phyloP scores from a whole-genome alignment of 805 yeast genomes.

The Yamadazyma phyllophila region DNA sequence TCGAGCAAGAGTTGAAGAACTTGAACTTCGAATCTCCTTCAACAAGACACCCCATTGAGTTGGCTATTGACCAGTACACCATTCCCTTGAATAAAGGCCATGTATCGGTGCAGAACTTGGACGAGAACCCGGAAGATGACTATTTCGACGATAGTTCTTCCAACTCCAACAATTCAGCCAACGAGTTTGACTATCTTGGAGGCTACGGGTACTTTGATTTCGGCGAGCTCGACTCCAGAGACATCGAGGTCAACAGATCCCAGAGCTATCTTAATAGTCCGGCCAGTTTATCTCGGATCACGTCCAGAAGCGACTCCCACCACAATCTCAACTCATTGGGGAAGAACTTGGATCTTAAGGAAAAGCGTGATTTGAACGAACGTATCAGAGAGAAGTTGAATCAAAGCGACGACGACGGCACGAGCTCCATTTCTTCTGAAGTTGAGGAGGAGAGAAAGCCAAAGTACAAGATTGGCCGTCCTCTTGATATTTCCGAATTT shows the following conservation, averaged over 20 bases:
- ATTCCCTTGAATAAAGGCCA: constrained; percentile 15
- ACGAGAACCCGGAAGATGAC: neutral
- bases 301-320: constrained; percentile 31
- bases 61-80: constrained; percentile 19
- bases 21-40: constrained; percentile 22
- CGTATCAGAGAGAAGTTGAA: constrained; percentile 35
- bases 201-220: constrained; percentile 87
- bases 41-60: constrained; percentile 25
- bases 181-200: constrained; percentile 46
- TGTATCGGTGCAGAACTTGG: neutral
- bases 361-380: constrained; percentile 34
- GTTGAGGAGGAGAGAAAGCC: constrained; percentile 4
- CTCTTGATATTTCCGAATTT: constrained; percentile 11
- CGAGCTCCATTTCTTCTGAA: neutral
- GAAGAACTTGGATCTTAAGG: constrained; percentile 22
- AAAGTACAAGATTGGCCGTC: constrained; percentile 18
- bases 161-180: constrained; percentile 2
- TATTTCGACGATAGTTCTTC: neutral
- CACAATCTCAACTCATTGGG: constrained; percentile 20
- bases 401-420: constrained; percentile 17
- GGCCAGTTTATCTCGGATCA: constrained; percentile 22
- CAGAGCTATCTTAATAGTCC: constrained; percentile 29
- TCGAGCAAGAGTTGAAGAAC: constrained; percentile 34
- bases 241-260: constrained; percentile 33
- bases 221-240: constrained; percentile 60